Conservation (phyloP, 345 rosid genomes). For the Stellera chamaejasme region DNA sequence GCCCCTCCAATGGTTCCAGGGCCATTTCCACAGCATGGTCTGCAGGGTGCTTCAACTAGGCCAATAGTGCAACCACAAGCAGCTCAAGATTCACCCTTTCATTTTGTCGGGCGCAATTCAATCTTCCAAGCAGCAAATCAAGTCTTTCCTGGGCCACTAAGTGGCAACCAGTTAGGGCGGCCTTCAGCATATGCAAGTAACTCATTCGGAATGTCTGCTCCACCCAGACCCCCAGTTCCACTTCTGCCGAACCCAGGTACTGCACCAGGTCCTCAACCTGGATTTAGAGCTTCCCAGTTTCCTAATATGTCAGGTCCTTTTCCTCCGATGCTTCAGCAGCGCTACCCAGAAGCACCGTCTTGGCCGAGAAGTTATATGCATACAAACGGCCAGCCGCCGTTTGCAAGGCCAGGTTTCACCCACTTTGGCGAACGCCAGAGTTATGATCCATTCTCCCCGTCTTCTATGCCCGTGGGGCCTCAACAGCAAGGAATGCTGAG, state of each 20-base stretch:
- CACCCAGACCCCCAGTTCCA: conserved; percentile 34
- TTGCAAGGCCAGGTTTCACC: conserved; percentile 16
- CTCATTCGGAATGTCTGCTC: conserved; percentile 19
- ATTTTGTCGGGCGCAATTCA: conserved; percentile 19
- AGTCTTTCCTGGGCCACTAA: conserved; percentile 32
- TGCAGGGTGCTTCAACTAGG: conserved; percentile 23
- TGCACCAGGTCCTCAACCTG: conserved; percentile 29
- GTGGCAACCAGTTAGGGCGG: conserved; percentile 40
- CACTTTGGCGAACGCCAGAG: conserved; percentile 41
- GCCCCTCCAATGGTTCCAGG: conserved; percentile 32
- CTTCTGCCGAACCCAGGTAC: conserved; percentile 27
- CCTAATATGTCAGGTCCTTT: conserved; percentile 33
- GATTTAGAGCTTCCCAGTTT: conserved; percentile 29
- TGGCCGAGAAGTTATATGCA: conserved; percentile 22
- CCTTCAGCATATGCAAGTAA: conserved; percentile 21
- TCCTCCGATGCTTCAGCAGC: conserved; percentile 30
- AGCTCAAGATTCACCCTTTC: conserved; percentile 32
- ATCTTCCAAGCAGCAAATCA: conserved; percentile 38
- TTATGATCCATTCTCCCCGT: conserved; percentile 89
- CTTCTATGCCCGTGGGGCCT: conserved; percentile 30
- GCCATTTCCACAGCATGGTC: conserved; percentile 24
- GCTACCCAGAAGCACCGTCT: conserved; percentile 22
- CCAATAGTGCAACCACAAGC: conserved; percentile 22
- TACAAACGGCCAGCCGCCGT: conserved; percentile 12
- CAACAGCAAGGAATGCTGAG: conserved; percentile 32